A percentile compares a stretch with the other conserved stretches of the same genome.
Evolutionary conservation across 306 rosid species (phyloP).

Genomic region (Lupinus albus): DNA sequence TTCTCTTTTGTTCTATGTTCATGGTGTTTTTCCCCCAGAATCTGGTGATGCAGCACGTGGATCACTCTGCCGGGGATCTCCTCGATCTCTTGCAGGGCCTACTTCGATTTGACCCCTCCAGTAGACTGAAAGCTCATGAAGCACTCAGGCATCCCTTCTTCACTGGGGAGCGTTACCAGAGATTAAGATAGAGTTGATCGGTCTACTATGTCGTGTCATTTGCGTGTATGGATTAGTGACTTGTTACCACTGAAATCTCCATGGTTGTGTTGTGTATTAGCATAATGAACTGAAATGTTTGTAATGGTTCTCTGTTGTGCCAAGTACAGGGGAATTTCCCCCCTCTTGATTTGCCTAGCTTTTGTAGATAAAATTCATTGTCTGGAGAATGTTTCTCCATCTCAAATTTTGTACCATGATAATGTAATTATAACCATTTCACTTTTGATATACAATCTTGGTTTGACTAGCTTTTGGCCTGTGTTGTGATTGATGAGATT

Average conservation of each 20-base stretch:
- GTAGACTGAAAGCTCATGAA: slow-evolving; percentile 59
- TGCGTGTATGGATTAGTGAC: background rate
- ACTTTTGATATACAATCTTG: slow-evolving; percentile 13
- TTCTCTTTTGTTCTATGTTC: slow-evolving; percentile 9
- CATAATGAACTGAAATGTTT: slow-evolving; percentile 1
- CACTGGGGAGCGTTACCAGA: slow-evolving; percentile 50
- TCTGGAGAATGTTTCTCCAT: slow-evolving; percentile 43
- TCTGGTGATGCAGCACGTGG: slow-evolving; percentile 79
- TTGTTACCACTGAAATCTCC: slow-evolving; percentile 8
- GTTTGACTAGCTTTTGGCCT: background rate
- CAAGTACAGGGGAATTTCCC: slow-evolving; percentile 14
- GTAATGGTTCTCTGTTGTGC: slow-evolving; percentile 21
- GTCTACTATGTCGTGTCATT: slow-evolving; percentile 2
- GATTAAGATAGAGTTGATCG: slow-evolving; percentile 39
- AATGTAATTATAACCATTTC: slow-evolving; percentile 32
- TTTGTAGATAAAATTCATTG: slow-evolving; percentile 45
- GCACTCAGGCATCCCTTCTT: slow-evolving; percentile 80
- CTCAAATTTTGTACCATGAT: slow-evolving; percentile 43
- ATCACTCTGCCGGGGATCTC: slow-evolving; percentile 83
- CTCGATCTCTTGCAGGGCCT: slow-evolving; percentile 82
- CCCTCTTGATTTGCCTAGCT: slow-evolving; percentile 7
- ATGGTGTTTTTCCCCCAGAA: slow-evolving; percentile 50
- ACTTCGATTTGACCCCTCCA: slow-evolving; percentile 62
- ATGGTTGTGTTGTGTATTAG: slow-evolving; percentile 19
- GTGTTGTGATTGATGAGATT: slow-evolving; percentile 21